Evolutionary conservation across 2,329 filamentous ascomycete species (phyloP).

Genomic region (Fusarium foetens): DNA sequence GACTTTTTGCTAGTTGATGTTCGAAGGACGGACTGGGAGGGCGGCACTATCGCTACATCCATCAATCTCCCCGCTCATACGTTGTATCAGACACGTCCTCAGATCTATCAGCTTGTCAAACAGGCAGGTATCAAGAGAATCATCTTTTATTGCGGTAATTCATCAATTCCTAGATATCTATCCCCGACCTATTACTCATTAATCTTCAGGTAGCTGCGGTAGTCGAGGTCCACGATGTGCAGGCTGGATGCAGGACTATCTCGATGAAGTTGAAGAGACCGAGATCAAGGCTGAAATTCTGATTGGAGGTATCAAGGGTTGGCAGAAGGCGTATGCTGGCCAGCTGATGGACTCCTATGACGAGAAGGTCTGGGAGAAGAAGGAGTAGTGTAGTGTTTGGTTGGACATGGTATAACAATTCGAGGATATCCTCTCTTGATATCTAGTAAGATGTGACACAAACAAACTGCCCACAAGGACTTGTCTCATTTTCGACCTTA

Average conservation of each 20-base stretch:
- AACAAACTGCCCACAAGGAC: constrained; percentile 33
- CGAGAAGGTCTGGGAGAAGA: constrained; percentile 50
- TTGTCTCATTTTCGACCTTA: constrained; percentile 48
- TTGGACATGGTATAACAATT: constrained; percentile 24
- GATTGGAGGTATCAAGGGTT: constrained; percentile 64
- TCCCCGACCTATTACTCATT: neutral
- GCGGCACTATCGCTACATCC: constrained; percentile 68
- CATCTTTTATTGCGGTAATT: constrained; percentile 66
- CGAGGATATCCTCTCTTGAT: constrained; percentile 42
- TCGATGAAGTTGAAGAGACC: constrained; percentile 57
- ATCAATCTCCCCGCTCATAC: constrained; percentile 67
- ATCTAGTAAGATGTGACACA: constrained; percentile 46
- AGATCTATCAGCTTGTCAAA: constrained; percentile 60
- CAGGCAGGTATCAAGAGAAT: constrained; percentile 59
- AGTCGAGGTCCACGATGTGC: constrained; percentile 64
- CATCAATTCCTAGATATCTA: neutral
- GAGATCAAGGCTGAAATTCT: constrained; percentile 59
- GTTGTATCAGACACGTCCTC: constrained; percentile 61
- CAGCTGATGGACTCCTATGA: constrained; percentile 63
- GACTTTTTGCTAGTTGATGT: constrained; percentile 63
- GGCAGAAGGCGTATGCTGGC: constrained; percentile 61
- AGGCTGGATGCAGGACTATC: constrained; percentile 67
- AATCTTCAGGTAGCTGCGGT: constrained; percentile 57
- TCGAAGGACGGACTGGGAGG: constrained; percentile 64
- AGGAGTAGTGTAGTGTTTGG: constrained; percentile 39